Percentiles rank a stretch among this genome's conserved stretches.
Evolutionary conservation across 2,329 filamentous ascomycete genomes (phyloP).

Genomic region (Aspergillus fructus): DNA sequence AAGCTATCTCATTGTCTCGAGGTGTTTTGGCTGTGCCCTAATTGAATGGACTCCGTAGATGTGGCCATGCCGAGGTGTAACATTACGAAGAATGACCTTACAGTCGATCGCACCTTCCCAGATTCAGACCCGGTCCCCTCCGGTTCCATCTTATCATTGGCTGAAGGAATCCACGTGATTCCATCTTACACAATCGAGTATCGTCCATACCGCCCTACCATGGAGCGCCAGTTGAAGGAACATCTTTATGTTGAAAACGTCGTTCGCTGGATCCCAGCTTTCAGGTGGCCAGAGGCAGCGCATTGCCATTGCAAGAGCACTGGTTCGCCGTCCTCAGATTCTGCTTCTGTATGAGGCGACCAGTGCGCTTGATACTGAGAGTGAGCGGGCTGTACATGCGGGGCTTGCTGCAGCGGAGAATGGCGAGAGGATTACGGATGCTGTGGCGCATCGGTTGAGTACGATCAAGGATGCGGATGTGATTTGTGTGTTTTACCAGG

Average conservation of each 20-base stretch:
- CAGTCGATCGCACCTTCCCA: too few relatives aligned
- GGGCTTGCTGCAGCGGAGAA: slow-evolving; percentile 76
- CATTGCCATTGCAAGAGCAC: slow-evolving; percentile 85
- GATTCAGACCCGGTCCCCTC: too few relatives aligned
- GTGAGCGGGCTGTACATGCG: slow-evolving; percentile 59
- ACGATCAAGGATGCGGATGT: slow-evolving; percentile 93
- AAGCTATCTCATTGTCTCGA: neutral
- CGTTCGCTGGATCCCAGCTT: slow-evolving; percentile 70
- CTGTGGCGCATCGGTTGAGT: slow-evolving; percentile 85
- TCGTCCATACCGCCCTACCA: too few relatives aligned
- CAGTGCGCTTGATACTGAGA: slow-evolving; percentile 51
- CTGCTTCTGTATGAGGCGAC: slow-evolving; percentile 78
- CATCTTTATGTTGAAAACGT: too few relatives aligned
- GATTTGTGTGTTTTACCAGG: slow-evolving; percentile 93
- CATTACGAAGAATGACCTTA: neutral
- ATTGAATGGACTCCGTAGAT: too few relatives aligned
- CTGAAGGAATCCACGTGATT: accelerated
- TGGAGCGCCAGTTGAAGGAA: too few relatives aligned
- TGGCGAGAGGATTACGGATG: slow-evolving; percentile 81
- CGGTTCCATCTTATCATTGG: accelerated
- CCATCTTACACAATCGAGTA: accelerated
- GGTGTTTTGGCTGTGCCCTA: neutral
- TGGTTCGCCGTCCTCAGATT: slow-evolving; percentile 85
- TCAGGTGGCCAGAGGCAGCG: slow-evolving; percentile 94
- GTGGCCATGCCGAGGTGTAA: neutral